phyloP scores from a whole-genome alignment of 495 filamentous ascomycete species.

The Penicillium pancosmium region DNA sequence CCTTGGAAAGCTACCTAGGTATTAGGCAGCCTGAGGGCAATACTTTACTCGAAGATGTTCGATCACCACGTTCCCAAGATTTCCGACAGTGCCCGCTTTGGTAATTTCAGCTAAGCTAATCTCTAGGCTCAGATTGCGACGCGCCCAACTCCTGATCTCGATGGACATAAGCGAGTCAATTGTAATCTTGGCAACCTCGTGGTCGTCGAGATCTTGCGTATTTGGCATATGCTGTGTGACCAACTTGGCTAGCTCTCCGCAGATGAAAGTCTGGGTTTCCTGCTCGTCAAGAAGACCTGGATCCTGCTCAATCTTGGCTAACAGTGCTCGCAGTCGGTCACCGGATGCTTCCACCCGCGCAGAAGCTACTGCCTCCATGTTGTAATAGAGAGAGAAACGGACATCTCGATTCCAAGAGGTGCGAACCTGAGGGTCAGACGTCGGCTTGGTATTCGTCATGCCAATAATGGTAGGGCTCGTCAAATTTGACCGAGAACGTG shows the following conservation, averaged over 20 bases:
- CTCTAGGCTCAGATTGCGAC: constrained; percentile 26
- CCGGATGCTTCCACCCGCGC: neutral
- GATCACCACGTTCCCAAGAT: constrained; percentile 1
- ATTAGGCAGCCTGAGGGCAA: too few species aligned
- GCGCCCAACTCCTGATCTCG: constrained; percentile 42
- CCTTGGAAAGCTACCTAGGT: too few species aligned
- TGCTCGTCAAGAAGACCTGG: constrained; percentile 1
- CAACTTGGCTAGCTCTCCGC: constrained; percentile 24
- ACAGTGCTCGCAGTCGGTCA: neutral
- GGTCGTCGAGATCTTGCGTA: constrained; percentile 21
- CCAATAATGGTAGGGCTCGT: neutral
- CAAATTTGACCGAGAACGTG: neutral
- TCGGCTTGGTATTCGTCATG: neutral
- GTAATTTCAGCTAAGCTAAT: constrained; percentile 32
- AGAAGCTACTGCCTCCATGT: neutral
- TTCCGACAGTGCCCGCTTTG: constrained; percentile 15
- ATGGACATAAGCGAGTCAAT: constrained; percentile 45
- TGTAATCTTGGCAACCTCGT: constrained; percentile 36
- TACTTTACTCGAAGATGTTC: constrained; percentile 9
- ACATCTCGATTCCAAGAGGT: neutral
- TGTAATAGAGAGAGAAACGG: neutral
- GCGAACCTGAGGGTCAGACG: neutral
- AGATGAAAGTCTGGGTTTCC: constrained; percentile 10
- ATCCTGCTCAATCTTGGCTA: neutral
- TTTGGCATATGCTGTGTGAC: constrained; percentile 38